Percentiles rank a stretch among this genome's conserved stretches.
phyloP scores from a whole-genome alignment of 2,329 filamentous ascomycete genomes.

The Penicillium sp. region DNA sequence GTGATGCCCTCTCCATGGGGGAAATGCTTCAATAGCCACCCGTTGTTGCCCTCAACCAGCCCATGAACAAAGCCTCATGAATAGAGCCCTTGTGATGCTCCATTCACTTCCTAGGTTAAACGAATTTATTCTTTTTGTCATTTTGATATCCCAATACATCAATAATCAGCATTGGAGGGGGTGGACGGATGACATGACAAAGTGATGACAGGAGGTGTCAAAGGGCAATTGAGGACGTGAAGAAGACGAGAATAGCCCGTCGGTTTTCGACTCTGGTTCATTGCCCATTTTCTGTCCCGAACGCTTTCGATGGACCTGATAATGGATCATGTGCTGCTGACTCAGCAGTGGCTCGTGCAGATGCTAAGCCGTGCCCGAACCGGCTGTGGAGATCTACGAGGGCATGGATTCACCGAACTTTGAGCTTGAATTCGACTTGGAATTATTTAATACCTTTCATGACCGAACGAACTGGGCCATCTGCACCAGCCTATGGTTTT shows the following conservation, averaged over 20 bases:
- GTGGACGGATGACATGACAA: slow-evolving; percentile 6
- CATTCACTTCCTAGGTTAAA: not conserved
- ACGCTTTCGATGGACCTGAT: slow-evolving; percentile 27
- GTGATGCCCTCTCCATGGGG: slow-evolving; percentile 17
- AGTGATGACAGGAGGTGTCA: slow-evolving; percentile 24
- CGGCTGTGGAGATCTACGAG: no score
- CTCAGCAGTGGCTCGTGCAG: slow-evolving; percentile 18
- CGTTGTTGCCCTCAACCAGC: slow-evolving; percentile 5
- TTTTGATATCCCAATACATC: slow-evolving; percentile 1
- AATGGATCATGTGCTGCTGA: slow-evolving; percentile 27
- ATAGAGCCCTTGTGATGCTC: slow-evolving; percentile 4
- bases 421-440: no score
- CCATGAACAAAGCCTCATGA: slow-evolving; percentile 7
- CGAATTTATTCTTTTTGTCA: slow-evolving; percentile 1
- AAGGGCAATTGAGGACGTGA: slow-evolving; percentile 21
- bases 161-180: slow-evolving; percentile 1
- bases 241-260: slow-evolving; percentile 19
- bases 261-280: slow-evolving; percentile 22
- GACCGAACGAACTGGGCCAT: no score
- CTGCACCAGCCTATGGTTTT: no score
- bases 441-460: no score
- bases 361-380: no score
- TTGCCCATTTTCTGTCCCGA: slow-evolving; percentile 22
- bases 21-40: slow-evolving; percentile 12
- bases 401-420: no score